Percentiles rank a stretch among this genome's conserved stretches.
phyloP scores from a whole-genome alignment of 805 yeast species.

The Wickerhamiella nectarea region DNA sequence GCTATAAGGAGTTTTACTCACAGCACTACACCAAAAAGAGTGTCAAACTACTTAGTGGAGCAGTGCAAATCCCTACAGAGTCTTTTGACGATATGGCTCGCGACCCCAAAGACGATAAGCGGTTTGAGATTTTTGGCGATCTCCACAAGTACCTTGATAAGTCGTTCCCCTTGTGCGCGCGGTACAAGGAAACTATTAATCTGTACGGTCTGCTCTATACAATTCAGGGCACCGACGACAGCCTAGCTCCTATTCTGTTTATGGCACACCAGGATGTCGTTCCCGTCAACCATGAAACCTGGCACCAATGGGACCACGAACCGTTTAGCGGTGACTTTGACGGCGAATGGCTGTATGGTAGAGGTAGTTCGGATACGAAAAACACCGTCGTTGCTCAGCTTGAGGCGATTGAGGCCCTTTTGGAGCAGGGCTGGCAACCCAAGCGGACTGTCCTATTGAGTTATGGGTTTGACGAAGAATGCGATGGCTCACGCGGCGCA shows the following conservation, averaged over 20 bases:
- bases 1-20: slow-evolving; percentile 15
- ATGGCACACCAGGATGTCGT: slow-evolving; percentile 78
- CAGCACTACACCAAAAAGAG: slow-evolving; percentile 25
- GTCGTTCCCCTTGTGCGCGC: slow-evolving; percentile 42
- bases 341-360: slow-evolving; percentile 54
- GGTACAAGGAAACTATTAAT: slow-evolving; percentile 38
- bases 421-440: slow-evolving; percentile 42
- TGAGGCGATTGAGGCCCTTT: slow-evolving; percentile 49
- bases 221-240: slow-evolving; percentile 42
- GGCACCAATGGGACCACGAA: slow-evolving; percentile 47
- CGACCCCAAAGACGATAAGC: slow-evolving; percentile 37
- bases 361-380: slow-evolving; percentile 73
- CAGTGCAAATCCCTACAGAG: slow-evolving; percentile 54
- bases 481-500: slow-evolving; percentile 54
- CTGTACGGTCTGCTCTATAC: slow-evolving; percentile 50
- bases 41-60: slow-evolving; percentile 27
- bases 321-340: slow-evolving; percentile 61
- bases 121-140: slow-evolving; percentile 34
- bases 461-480: slow-evolving; percentile 75
- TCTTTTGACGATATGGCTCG: slow-evolving; percentile 40
- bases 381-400: slow-evolving; percentile 51
- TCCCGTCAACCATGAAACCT: slow-evolving; percentile 49
- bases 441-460: slow-evolving; percentile 52
- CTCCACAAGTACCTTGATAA: slow-evolving; percentile 42
- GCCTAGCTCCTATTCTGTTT: slow-evolving; percentile 49